phyloP scores from a whole-genome alignment of 164 flowering plant genomes.

The Magnolia kwangsiensis region DNA sequence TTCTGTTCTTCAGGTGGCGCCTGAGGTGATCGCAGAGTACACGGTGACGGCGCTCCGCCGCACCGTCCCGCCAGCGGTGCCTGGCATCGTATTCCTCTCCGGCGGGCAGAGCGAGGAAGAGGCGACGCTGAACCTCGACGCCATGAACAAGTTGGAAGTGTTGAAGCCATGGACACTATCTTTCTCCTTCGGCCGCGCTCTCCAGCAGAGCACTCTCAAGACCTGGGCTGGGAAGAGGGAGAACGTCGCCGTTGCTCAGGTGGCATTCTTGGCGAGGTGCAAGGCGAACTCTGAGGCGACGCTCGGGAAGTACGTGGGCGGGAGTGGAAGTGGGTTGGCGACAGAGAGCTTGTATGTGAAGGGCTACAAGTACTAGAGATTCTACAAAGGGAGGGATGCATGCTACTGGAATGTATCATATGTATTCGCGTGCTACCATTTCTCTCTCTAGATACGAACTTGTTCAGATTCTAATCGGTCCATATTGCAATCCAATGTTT shows the following conservation, averaged over 20 bases:
- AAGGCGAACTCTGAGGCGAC: slow-evolving; percentile 79
- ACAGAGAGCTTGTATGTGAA: slow-evolving; percentile 68
- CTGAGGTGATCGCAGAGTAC: slow-evolving; percentile 73
- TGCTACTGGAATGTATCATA: background rate
- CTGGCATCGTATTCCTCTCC: slow-evolving; percentile 75
- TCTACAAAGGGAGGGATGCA: background rate
- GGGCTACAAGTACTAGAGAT: slow-evolving; percentile 58
- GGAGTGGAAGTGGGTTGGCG: slow-evolving; percentile 45
- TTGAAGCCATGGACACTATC: slow-evolving; percentile 85
- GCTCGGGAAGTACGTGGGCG: slow-evolving; percentile 64
- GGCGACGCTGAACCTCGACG: slow-evolving; percentile 69
- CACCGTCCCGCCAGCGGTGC: slow-evolving; percentile 83
- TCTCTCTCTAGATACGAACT: background rate
- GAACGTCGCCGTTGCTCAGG: slow-evolving; percentile 60
- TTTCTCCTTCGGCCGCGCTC: slow-evolving; percentile 82
- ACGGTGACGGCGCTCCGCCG: slow-evolving; percentile 69
- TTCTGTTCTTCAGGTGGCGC: slow-evolving; percentile 34
- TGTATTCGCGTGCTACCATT: background rate
- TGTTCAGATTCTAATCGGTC: background rate
- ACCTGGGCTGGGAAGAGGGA: slow-evolving; percentile 80
- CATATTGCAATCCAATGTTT: background rate
- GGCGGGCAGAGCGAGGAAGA: slow-evolving; percentile 90
- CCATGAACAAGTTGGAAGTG: slow-evolving; percentile 72
- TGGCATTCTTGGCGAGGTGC: slow-evolving; percentile 59
- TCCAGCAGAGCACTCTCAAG: slow-evolving; percentile 80